Base-by-base conservation (phyloP, 345 rosid genomes). In the Nasturtium officinale region DNA sequence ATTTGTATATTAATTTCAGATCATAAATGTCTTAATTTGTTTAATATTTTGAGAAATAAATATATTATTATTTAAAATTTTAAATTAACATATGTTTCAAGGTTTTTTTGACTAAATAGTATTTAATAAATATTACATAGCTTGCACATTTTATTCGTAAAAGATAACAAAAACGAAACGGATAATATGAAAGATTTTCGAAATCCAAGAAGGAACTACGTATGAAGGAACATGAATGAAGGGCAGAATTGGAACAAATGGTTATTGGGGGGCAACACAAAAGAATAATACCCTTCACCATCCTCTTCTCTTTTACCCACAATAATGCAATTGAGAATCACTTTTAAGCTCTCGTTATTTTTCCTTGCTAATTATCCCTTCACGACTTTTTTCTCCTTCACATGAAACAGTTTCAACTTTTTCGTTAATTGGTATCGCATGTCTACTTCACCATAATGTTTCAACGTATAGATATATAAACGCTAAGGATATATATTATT, bases 301-400 rank as follows among this genome's bases (percentile, higher is more conserved):
- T 68, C 42, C 25, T 56, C 61, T 71, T 76, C 80, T 75, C 75
- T 75, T 73, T 81, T 62, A 52, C 71, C 71, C 65, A 69, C 82
- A 82, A 77, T 87, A 85, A 85, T 80, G 83, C 87, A 67, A 42
- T 61, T 60, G 75, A 77, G 84, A 83, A 87, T 83, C 79, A 78
- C 75, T 67, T 69, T 73, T 65, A 77, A 65, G 71, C 71, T 77
- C 78, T 43, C 51, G 75, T 72, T 45, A 77, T 71, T 83, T 82
- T 61, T 48, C 48, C 47, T 54, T 40, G n/a, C 60, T 42, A 16
- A 45, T 38, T 28, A 48, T 67, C 16, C 48, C n/a, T 18, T 55
- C 8, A 38, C 21, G 10, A 50, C 37, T 37, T 26, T 59, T 69
- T 62, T 68, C 60, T 61, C 45, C 53, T 63, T 56, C 75, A 43